Percentiles rank a stretch among this genome's conserved stretches.
phyloP scores from a whole-genome alignment of 1,284 basidiomycete species.

The Marasmius oreades region DNA sequence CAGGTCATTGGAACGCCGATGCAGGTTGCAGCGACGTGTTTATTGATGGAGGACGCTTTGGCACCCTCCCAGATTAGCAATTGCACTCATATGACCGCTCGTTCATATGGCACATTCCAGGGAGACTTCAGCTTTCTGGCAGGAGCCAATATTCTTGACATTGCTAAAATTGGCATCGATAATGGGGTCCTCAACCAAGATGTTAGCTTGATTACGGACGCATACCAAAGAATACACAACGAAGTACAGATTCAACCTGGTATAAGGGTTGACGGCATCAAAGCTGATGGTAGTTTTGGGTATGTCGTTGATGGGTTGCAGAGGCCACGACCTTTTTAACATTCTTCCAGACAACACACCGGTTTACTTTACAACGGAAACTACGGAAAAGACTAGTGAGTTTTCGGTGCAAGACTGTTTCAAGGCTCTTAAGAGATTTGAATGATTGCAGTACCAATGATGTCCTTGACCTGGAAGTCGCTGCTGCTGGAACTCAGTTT shows the following conservation, averaged over 20 bases:
- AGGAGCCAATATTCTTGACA: constrained; percentile 61
- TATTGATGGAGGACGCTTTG: constrained; percentile 48
- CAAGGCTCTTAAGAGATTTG: not conserved
- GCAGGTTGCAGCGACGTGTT: constrained; percentile 52
- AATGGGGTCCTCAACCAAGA: constrained; percentile 44
- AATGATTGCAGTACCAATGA: constrained; percentile 41
- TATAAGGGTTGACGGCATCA: constrained; percentile 53
- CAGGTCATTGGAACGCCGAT: constrained; percentile 60
- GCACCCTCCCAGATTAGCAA: constrained; percentile 36
- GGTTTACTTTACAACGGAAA: constrained; percentile 64
- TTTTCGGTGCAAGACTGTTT: not conserved
- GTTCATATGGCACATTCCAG: constrained; percentile 50
- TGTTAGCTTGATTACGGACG: constrained; percentile 39
- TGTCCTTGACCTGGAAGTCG: constrained; percentile 47
- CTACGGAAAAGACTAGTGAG: constrained; percentile 32
- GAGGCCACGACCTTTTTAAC: not conserved
- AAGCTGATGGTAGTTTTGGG: constrained; percentile 58
- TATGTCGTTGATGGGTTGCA: constrained; percentile 10
- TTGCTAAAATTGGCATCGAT: constrained; percentile 55
- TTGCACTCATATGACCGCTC: constrained; percentile 48
- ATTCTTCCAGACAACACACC: constrained; percentile 43
- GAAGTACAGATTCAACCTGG: constrained; percentile 45
- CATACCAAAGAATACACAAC: constrained; percentile 44
- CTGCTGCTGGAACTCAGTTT: constrained; percentile 51
- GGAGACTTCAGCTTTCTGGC: constrained; percentile 45